These are phyloP conservation scores for Candida michaelii DNA, from an alignment of 805 yeast species.

Conservation along the genomic window DNA sequence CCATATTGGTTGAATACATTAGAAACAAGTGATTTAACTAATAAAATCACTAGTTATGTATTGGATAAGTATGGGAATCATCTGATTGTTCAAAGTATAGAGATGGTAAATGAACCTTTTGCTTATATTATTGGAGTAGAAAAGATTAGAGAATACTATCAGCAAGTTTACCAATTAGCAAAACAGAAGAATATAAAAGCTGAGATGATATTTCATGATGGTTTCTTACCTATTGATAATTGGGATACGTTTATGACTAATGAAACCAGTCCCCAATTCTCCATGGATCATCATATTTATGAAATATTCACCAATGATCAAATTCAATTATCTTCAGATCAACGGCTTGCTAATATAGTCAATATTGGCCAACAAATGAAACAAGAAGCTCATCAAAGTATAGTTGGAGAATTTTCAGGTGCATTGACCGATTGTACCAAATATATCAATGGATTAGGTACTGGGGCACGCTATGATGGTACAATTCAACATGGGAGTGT, in stretches of 20 bases:
- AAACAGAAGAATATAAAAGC: slow-evolving; percentile 9
- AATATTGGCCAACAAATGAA: slow-evolving; percentile 27
- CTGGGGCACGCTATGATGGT: slow-evolving; percentile 62
- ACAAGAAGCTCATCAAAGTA: slow-evolving; percentile 42
- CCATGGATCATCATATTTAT: slow-evolving; percentile 27
- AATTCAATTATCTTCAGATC: slow-evolving; percentile 13
- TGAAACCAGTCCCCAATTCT: slow-evolving; percentile 12
- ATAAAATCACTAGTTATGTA: slow-evolving; percentile 16
- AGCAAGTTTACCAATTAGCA: slow-evolving; percentile 17
- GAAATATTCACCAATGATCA: slow-evolving; percentile 22
- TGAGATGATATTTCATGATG: slow-evolving; percentile 18
- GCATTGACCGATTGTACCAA: slow-evolving; percentile 69
- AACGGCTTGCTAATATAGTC: slow-evolving; percentile 15
- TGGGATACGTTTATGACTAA: slow-evolving; percentile 20
- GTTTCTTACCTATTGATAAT: slow-evolving; percentile 17
- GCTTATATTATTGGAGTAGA: slow-evolving; percentile 22
- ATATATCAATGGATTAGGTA: slow-evolving; percentile 67
- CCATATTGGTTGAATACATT: slow-evolving; percentile 17
- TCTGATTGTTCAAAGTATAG: slow-evolving; percentile 22
- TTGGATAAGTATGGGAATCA: slow-evolving; percentile 17
- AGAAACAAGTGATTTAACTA: slow-evolving; percentile 14
- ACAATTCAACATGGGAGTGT: slow-evolving; percentile 24
- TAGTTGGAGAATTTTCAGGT: slow-evolving; percentile 73
- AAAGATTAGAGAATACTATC: slow-evolving; percentile 23
- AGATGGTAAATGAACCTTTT: slow-evolving; percentile 32